Evolutionary conservation across 139 green algal species (phyloP), one percentile per base, ranked within the genome.

Genomic region (Picochlorum sp.): DNA sequence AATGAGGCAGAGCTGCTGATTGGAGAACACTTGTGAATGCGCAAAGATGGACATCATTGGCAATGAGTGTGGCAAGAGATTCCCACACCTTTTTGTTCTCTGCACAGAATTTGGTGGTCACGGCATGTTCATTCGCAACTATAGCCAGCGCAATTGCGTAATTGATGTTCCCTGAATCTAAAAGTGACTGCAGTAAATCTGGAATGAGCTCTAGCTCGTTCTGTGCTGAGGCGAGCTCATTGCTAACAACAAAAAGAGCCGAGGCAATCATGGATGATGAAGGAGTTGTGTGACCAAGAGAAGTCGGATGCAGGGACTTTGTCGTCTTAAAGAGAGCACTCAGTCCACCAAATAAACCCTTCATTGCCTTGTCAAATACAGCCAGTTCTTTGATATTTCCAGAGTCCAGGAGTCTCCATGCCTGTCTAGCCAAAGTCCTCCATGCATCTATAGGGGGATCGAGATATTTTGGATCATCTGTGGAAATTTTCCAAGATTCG

Each of bases 121-220:
- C 37, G 1, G 26, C 23, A 23, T 63, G 60, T 26, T 90, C 79
- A 11, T 82, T 77, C 32, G 88, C 62, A 66, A 87, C 30, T 45
- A 87, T 70, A 3, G 74, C 79, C 28, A 90, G 68, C 10, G 77
- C 75, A 0, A 76, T 57, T 11, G 58, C 57, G 69, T 80, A 80
- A 24, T 70, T 70, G 20, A 69, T 10, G 1, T 69, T 64, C 3
- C 71, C 66, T 11, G 81, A 73, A 6, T 66, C 63, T 2, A 63
- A 49, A 28, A 68, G 81, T 6, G 77, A 63, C 50, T 62, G 60
- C 58, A 81, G 63, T 70, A 86, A 63, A 26, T 59, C 13, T 32
- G 50, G 21, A 3, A 21, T 21, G 47, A 21, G 24, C 6, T 78
- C 57, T 16, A 44, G 24, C 13, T 83, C 70, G 11, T 65, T 60